Percentiles rank a stretch among this genome's conserved stretches.
These are phyloP conservation scores for Dacryopinax primogenitus DNA, from an alignment of 768 basidiomycete species.

Conservation along the genomic window DNA sequence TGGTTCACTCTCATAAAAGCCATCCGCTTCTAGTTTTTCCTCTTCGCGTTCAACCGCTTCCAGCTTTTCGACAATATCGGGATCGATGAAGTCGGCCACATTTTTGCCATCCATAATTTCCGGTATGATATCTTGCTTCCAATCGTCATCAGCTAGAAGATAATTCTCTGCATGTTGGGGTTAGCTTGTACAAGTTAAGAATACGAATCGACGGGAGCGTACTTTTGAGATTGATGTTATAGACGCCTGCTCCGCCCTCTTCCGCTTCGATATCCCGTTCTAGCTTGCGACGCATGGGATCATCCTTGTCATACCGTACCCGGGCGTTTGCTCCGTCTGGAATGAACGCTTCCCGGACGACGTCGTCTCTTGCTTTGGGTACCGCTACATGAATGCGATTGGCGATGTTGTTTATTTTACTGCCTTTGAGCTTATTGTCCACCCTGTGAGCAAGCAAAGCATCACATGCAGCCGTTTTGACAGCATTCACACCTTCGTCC, in stretches of 20 bases:
- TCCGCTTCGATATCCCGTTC: constrained; percentile 74
- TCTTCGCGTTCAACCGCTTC: constrained; percentile 96
- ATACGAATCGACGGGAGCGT: constrained; percentile 24
- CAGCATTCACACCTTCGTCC: constrained; percentile 94
- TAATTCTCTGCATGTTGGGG: constrained; percentile 58
- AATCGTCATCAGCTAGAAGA: constrained; percentile 72
- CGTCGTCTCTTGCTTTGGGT: constrained; percentile 81
- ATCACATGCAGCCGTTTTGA: constrained; percentile 92
- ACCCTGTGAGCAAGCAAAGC: constrained; percentile 89
- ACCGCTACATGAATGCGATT: constrained; percentile 95
- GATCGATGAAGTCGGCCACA: constrained; percentile 95
- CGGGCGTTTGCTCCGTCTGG: constrained; percentile 67
- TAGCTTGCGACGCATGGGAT: constrained; percentile 60
- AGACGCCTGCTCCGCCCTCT: constrained; percentile 82
- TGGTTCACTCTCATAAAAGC: constrained; percentile 77
- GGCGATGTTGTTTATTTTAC: constrained; percentile 78
- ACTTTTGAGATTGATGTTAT: constrained; percentile 84
- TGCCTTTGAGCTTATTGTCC: constrained; percentile 85
- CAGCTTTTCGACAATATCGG: constrained; percentile 91
- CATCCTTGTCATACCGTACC: constrained; percentile 75
- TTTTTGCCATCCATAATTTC: constrained; percentile 99
- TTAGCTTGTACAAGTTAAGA: background rate
- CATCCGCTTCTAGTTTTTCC: constrained; percentile 83
- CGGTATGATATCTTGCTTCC: constrained; percentile 96
- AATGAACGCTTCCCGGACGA: constrained; percentile 75